Evolutionary conservation across 768 basidiomycete species (phyloP).

Genomic region (Lactifluus hygrophoroides): DNA sequence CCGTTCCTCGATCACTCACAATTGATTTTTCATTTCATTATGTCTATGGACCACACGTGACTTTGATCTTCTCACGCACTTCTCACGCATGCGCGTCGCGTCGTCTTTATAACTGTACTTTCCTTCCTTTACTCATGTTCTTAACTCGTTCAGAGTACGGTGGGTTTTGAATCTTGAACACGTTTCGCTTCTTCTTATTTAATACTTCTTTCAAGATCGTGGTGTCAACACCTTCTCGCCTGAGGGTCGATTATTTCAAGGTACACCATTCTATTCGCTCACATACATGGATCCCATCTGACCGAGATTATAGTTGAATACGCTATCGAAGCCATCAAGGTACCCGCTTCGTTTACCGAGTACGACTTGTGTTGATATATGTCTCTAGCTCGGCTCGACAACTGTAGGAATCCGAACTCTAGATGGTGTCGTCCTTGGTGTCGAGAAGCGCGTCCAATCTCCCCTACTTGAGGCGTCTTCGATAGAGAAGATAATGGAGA

Average conservation of each 20-base stretch:
- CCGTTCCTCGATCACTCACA: no score
- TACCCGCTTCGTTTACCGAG: conserved; percentile 25
- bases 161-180: conserved; percentile 24
- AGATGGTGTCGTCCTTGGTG: conserved; percentile 85
- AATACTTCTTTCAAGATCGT: conserved; percentile 51
- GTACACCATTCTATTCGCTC: conserved; percentile 34
- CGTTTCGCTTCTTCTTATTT: neutral
- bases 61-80: neutral
- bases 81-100: conserved; percentile 17
- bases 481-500: conserved; percentile 99
- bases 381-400: conserved; percentile 83
- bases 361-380: conserved; percentile 1
- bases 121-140: conserved; percentile 49
- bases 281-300: conserved; percentile 19
- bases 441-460: conserved; percentile 98
- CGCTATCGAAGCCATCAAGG: conserved; percentile 99
- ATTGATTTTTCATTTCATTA: no score
- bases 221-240: conserved; percentile 99
- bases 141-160: conserved; percentile 95
- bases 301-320: conserved; percentile 69
- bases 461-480: conserved; percentile 90
- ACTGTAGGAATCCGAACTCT: conserved; percentile 92
- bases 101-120: neutral
- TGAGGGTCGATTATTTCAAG: conserved; percentile 97
- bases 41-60: conserved; percentile 8